Conservation (phyloP, 139 green algal species). For the Tetratostichococcus sp. region DNA sequence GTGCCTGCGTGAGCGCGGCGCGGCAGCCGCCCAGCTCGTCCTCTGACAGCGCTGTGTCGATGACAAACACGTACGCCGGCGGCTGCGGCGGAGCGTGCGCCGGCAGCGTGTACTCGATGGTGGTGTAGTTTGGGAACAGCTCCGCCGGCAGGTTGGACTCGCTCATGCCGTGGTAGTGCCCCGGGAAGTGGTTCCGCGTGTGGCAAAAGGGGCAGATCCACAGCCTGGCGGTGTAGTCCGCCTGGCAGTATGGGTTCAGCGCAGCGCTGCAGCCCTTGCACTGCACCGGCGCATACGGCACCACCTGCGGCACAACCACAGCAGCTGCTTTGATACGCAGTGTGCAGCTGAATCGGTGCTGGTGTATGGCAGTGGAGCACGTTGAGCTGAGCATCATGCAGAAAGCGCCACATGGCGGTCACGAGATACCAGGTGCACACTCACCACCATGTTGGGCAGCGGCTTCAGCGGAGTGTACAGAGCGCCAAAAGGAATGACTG, state of each 20-base stretch:
- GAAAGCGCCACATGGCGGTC: not conserved
- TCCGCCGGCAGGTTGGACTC: constrained; percentile 81
- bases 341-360: too few species aligned
- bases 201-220: constrained; percentile 98
- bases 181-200: constrained; percentile 92
- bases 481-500: constrained; percentile 89
- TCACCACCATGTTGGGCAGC: constrained; percentile 76
- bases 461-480: constrained; percentile 88
- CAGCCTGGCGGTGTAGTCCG: constrained; percentile 87
- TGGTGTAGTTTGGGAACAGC: constrained; percentile 93
- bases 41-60: constrained; percentile 91
- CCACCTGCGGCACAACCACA: too few species aligned
- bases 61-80: constrained; percentile 90
- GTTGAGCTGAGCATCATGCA: too few species aligned
- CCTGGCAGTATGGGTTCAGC: constrained; percentile 89
- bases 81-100: constrained; percentile 46
- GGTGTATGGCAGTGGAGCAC: too few species aligned
- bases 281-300: constrained; percentile 91
- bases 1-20: constrained; percentile 70
- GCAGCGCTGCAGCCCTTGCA: constrained; percentile 90
- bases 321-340: too few species aligned
- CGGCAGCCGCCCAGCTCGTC: constrained; percentile 85
- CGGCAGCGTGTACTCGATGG: constrained; percentile 92
- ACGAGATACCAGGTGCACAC: too few species aligned
- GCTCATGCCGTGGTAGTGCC: constrained; percentile 77